Base-by-base conservation (phyloP, 2,329 filamentous ascomycete species). In the Ascochyta clinopodiicola region DNA sequence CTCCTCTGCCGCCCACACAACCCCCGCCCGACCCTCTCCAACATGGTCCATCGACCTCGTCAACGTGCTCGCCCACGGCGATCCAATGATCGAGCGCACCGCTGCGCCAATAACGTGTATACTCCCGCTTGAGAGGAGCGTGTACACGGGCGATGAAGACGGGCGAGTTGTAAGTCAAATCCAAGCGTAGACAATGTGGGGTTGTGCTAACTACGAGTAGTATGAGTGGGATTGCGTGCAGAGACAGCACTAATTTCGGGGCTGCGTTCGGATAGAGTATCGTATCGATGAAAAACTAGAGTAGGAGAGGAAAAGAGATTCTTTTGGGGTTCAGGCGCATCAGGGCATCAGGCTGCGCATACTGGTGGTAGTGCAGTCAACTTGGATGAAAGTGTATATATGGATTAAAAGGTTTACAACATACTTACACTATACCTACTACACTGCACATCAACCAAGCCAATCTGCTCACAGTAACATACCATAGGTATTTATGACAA, bases 91-190 rank as follows among this genome's bases (percentile, higher is more conserved):
- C 59, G 52, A 80, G 79, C 54, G 71, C 66, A 22, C 35, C 31
- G 19, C 51, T 37, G 36, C 89, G 2, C 88, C 88, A 0, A 93
- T 98, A 57, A 96, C 90, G 34, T 96, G 90, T 71, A 90, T 99
- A 47, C 82, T 90, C 52, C 90, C 94, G 2, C 90, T 93, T 83
- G 86, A 91, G 48, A 88, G 89, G 60, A 84, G 88, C 59, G 87
- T 98, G 9, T 98, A 97, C 76, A 96, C 93, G 0, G 95, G 94
- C 3, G 95, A 98, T 78, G 95, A 98, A 61, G 89, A 92, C 61
- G 95, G 95, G 27, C 84, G 88, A 80, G 94, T 99, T 54, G 72
- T 75, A 68, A 55, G 72, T 72, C 17, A 53, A 56, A 34, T 10
- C 2, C 31, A 19, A 34, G 54, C 43, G n/a, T 47, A 19, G 53